Conservation (phyloP, 73 alveolate species). For the Paramecium primaurelia region DNA sequence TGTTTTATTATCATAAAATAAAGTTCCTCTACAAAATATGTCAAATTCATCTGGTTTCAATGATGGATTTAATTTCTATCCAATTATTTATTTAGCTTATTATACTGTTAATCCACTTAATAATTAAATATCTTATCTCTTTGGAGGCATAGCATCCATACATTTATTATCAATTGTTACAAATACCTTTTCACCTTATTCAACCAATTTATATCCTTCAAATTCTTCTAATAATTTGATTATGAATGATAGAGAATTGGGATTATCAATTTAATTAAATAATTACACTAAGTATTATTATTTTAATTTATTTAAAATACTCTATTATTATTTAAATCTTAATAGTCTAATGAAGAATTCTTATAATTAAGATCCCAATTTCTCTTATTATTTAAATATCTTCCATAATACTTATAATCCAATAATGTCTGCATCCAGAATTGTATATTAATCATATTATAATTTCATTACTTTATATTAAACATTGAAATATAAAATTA, state of each 20-base stretch:
- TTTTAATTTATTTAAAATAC: neutral
- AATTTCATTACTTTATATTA: neutral
- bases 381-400: neutral
- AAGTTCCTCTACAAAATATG: neutral
- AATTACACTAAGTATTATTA: neutral
- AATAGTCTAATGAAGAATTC: neutral
- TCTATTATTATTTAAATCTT: neutral
- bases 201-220: neutral
- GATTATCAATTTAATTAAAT: neutral
- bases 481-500: slow-evolving; percentile 9
- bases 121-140: slow-evolving; percentile 20
- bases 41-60: slow-evolving; percentile 1
- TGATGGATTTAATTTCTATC: neutral
- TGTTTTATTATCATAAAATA: neutral
- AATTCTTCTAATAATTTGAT: slow-evolving; percentile 16
- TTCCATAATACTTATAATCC: slow-evolving; percentile 22
- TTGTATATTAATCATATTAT: neutral
- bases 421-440: neutral
- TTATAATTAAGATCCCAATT: neutral
- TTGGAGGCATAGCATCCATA: slow-evolving; percentile 5
- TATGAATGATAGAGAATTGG: neutral
- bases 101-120: neutral
- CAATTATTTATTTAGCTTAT: neutral
- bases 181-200: neutral
- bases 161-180: slow-evolving; percentile 21